These are phyloP conservation scores for Komagataella pastoris DNA, from an alignment of 805 yeast genomes.

Conservation along the genomic window DNA sequence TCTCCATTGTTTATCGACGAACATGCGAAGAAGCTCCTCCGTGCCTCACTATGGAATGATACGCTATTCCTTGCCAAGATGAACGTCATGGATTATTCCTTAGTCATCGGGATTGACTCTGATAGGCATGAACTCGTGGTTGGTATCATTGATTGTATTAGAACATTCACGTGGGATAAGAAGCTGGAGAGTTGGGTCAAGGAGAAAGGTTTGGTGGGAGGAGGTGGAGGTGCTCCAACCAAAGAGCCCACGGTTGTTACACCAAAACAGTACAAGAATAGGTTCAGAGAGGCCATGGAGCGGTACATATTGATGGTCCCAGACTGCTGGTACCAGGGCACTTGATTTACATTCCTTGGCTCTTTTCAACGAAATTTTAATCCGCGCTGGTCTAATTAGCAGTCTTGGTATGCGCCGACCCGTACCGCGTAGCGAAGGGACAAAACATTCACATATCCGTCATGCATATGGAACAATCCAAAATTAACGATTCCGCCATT, in stretches of 20 bases:
- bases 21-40: constrained; percentile 70
- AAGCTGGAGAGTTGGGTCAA: constrained; percentile 98
- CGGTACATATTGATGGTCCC: constrained; percentile 91
- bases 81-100: constrained; percentile 98
- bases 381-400: background rate
- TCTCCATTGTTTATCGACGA: constrained; percentile 91
- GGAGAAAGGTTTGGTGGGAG: constrained; percentile 79
- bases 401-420: background rate
- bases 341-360: constrained; percentile 1
- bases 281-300: constrained; percentile 98
- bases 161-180: constrained; percentile 98
- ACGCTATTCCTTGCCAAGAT: constrained; percentile 86
- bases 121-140: constrained; percentile 62
- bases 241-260: constrained; percentile 96
- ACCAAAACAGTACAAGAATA: constrained; percentile 85
- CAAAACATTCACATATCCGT: background rate
- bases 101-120: constrained; percentile 83
- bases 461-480: background rate
- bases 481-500: background rate
- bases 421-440: background rate
- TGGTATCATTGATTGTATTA: constrained; percentile 86
- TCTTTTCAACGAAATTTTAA: background rate
- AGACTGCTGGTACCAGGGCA: constrained; percentile 26
- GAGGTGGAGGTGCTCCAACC: constrained; percentile 56
- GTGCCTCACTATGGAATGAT: constrained; percentile 92